Conservation (phyloP, 345 rosid genomes). For the Murraya koenigii region DNA sequence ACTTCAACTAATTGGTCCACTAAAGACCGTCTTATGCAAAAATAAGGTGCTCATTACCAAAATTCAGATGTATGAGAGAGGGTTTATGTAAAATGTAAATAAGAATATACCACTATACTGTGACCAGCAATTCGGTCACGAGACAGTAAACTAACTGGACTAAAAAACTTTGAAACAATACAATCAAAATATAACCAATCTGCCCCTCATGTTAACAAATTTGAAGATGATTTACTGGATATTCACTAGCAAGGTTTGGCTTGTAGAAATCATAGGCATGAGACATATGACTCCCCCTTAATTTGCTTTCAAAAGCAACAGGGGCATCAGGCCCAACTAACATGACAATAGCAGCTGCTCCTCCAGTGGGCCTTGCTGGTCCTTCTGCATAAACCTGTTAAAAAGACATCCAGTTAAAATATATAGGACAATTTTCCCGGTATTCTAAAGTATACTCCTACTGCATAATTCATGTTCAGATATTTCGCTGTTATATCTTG, state of each 20-base stretch:
- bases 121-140: not conserved
- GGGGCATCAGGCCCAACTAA: constrained; percentile 96
- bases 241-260: constrained; percentile 99
- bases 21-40: not conserved
- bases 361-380: constrained; percentile 99
- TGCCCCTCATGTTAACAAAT: not conserved
- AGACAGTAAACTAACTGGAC: not conserved
- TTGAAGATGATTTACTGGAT: constrained; percentile 60
- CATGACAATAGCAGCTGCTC: constrained; percentile 97
- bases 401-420: constrained; percentile 18
- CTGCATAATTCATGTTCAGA: not conserved
- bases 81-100: not conserved
- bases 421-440: constrained; percentile 4
- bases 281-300: constrained; percentile 94
- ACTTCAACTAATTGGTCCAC: not conserved
- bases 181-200: not conserved
- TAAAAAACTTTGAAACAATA: not conserved
- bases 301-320: constrained; percentile 87
- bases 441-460: not conserved
- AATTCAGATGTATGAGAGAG: not conserved
- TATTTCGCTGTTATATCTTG: not conserved
- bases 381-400: constrained; percentile 99
- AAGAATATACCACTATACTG: not conserved
- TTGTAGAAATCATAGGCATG: constrained; percentile 99
- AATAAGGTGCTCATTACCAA: not conserved